A percentile compares a stretch with the other conserved stretches of the same genome.
Conservation (phyloP, 2,329 filamentous ascomycete species). For the Penicillium corylophilum region DNA sequence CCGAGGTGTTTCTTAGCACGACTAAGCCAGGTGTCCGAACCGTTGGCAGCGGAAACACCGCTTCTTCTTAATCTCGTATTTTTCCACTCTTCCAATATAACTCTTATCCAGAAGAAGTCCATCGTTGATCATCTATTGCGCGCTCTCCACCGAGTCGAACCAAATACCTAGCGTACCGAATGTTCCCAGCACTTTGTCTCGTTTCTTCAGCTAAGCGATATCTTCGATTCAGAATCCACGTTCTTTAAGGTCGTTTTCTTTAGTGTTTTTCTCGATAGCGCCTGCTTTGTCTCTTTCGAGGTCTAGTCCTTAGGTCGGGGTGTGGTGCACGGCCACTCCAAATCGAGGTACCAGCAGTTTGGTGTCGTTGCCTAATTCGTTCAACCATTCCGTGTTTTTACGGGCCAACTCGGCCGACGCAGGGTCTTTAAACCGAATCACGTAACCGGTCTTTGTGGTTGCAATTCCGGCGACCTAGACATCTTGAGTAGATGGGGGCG, state of each 20-base stretch:
- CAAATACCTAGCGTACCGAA: slow-evolving; percentile 26
- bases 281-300: neutral
- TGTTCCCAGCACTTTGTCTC: slow-evolving; percentile 21
- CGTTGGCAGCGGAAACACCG: slow-evolving; percentile 21
- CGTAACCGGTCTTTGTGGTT: slow-evolving; percentile 7
- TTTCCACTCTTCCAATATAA: slow-evolving; percentile 24
- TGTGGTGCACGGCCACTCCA: neutral
- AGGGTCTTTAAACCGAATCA: slow-evolving; percentile 3
- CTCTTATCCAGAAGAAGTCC: slow-evolving; percentile 19
- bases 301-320: neutral
- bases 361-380: neutral
- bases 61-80: slow-evolving; percentile 19
- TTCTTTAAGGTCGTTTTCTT: slow-evolving; percentile 10
- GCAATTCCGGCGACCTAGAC: slow-evolving; percentile 1
- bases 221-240: slow-evolving; percentile 24
- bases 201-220: slow-evolving; percentile 27
- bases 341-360: neutral
- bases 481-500: slow-evolving; percentile 6
- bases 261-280: slow-evolving; percentile 7
- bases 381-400: neutral
- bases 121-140: slow-evolving; percentile 21
- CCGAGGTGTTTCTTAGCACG: slow-evolving; percentile 21
- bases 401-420: slow-evolving; percentile 9
- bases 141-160: slow-evolving; percentile 25
- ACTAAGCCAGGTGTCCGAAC: slow-evolving; percentile 27